These are phyloP conservation scores for Ambrosia artemisiifolia DNA, from an alignment of 129 eudicot species.

Conservation along the genomic window DNA sequence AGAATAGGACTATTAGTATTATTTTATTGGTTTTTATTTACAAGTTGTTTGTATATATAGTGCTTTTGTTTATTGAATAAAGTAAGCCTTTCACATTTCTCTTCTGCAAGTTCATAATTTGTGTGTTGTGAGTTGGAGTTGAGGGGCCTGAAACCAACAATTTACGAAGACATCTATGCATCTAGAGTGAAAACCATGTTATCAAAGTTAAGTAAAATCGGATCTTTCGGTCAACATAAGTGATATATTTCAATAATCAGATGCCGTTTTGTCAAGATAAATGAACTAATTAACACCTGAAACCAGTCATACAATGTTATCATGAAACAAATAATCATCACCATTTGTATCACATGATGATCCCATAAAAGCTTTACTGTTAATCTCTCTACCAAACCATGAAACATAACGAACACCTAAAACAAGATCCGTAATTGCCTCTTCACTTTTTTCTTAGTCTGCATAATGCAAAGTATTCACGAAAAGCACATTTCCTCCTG, in stretches of 20 bases:
- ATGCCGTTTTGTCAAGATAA: background rate
- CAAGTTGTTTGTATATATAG: no score
- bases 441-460: slow-evolving; percentile 64
- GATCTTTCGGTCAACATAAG: background rate
- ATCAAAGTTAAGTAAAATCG: background rate
- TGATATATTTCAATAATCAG: background rate
- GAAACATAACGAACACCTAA: slow-evolving; percentile 76
- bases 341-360: slow-evolving; percentile 28
- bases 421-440: slow-evolving; percentile 66
- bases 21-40: no score
- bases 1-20: no score
- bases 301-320: slow-evolving; percentile 11
- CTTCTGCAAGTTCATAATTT: no score
- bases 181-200: background rate
- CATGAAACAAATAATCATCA: slow-evolving; percentile 32
- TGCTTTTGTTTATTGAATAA: no score
- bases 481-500: slow-evolving; percentile 70
- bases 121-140: no score
- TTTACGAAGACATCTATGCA: background rate
- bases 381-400: slow-evolving; percentile 53
- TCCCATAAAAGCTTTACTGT: slow-evolving; percentile 43
- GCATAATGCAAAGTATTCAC: slow-evolving; percentile 89
- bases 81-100: no score
- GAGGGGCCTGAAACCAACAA: no score
- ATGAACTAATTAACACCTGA: background rate